Evolutionary conservation across 345 rosid species (phyloP).

Genomic region (Sisymbrium altissimum): DNA sequence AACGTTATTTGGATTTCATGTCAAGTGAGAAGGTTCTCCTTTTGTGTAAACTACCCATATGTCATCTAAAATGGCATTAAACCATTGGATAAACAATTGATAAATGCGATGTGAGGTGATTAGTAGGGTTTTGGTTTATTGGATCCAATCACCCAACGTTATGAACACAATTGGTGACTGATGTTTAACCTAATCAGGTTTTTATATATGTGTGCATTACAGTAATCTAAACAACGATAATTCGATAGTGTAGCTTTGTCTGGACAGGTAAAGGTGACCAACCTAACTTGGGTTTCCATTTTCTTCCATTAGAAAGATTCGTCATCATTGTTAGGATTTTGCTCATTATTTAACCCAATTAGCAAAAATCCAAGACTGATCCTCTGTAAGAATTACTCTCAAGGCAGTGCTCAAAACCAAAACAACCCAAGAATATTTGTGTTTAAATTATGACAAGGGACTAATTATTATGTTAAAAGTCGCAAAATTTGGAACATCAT

Average conservation of each 20-base stretch:
- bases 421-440: not conserved
- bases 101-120: not conserved
- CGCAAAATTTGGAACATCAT: not conserved
- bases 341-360: too few species aligned
- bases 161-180: not conserved
- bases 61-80: not conserved
- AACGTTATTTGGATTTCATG: not conserved
- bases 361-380: too few species aligned
- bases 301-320: not conserved
- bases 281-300: not conserved
- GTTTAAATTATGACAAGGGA: not conserved
- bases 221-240: not conserved
- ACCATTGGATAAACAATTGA: not conserved
- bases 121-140: not conserved
- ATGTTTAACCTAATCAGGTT: slow-evolving; percentile 9
- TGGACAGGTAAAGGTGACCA: not conserved
- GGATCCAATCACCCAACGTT: not conserved
- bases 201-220: not conserved
- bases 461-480: not conserved
- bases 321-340: slow-evolving; percentile 8
- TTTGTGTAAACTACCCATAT: not conserved
- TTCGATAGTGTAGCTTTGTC: not conserved
- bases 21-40: not conserved
- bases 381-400: too few species aligned
- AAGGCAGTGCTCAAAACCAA: too few species aligned